Evolutionary conservation across 768 basidiomycete species (phyloP), one percentile per base, ranked within the genome.

Genomic region (Tephrocybe rancida): DNA sequence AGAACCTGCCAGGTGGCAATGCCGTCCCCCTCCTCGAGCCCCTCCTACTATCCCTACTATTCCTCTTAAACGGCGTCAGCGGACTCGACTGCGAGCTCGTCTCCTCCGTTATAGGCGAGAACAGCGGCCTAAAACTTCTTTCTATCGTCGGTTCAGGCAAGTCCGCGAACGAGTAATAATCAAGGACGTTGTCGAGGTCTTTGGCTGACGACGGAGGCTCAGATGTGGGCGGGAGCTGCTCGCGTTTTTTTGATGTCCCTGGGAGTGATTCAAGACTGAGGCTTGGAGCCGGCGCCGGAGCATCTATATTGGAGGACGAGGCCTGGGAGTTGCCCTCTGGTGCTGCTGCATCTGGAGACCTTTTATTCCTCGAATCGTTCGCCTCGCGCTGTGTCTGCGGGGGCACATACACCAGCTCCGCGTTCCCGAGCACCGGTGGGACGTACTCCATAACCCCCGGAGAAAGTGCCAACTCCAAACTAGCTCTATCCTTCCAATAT

Each of bases 41-140:
- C 14, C 42, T n/a, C 34, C 54, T 56, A n/a, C n/a, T n/a, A n/a
- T n/a, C n/a, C n/a, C n/a, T n/a, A n/a, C n/a, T n/a, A n/a, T n/a
- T n/a, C n/a, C n/a, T n/a, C n/a, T n/a, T n/a, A n/a, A 41, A 42
- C 22, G 56, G 42, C 43, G 57, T 37, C 29, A 54, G 25, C 29
- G 78, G 72, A 2, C 75, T 75, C 16, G 77, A 50, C 46, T 76
- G 77, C 1, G 76, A 77, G 25, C 70, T 64, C 0, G 74, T 68
- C 55, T 80, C 80, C 54, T 82, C 81, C 3, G 71, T 71, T 41
- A 82, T 81, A 1, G 80, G 79, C 1, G 79, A 78, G 55, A 82
- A 74, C 3, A 67, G 67, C 9, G 74, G 78, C 2, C 70, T 67
- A 54, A 71, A 78, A 29, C 60, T 58, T 1, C 53, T 48, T 29